phyloP scores from a whole-genome alignment of 2,329 filamentous ascomycete species.

The Septoria petroselini region DNA sequence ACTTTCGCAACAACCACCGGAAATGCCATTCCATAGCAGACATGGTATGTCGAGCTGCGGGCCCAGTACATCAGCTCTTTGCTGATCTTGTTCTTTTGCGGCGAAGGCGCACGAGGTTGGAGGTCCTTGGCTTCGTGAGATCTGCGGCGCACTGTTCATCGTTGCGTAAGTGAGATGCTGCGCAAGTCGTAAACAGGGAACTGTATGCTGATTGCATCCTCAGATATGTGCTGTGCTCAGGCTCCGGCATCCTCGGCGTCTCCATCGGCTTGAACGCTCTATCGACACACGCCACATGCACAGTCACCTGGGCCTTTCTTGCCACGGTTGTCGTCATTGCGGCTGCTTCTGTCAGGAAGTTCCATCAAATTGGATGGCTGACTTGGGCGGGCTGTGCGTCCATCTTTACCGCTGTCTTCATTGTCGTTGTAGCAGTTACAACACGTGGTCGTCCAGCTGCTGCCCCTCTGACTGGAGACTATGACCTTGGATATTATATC shows the following conservation, averaged over 20 bases:
- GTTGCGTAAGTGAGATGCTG: constrained; percentile 39
- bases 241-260: constrained; percentile 57
- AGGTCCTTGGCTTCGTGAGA: constrained; percentile 51
- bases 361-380: constrained; percentile 60
- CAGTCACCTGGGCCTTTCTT: constrained; percentile 47
- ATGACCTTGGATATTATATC: constrained; percentile 57
- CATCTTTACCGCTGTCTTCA: constrained; percentile 52
- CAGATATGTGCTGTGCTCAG: constrained; percentile 54
- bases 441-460: constrained; percentile 57
- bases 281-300: constrained; percentile 57
- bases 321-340: constrained; percentile 51
- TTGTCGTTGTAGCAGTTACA: constrained; percentile 53
- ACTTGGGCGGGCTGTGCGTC: constrained; percentile 60
- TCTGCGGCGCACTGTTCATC: constrained; percentile 56
- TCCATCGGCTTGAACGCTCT: constrained; percentile 60
- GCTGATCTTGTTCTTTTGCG: background rate
- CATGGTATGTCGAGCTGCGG: constrained; percentile 43
- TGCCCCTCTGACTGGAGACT: constrained; percentile 58
- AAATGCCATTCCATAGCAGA: constrained; percentile 55
- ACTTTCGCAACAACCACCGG: constrained; percentile 52
- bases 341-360: constrained; percentile 54
- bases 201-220: too few species aligned
- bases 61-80: background rate
- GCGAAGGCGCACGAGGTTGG: constrained; percentile 50
- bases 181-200: too few species aligned